phyloP scores from a whole-genome alignment of 345 rosid species.

The Brassica juncea region DNA sequence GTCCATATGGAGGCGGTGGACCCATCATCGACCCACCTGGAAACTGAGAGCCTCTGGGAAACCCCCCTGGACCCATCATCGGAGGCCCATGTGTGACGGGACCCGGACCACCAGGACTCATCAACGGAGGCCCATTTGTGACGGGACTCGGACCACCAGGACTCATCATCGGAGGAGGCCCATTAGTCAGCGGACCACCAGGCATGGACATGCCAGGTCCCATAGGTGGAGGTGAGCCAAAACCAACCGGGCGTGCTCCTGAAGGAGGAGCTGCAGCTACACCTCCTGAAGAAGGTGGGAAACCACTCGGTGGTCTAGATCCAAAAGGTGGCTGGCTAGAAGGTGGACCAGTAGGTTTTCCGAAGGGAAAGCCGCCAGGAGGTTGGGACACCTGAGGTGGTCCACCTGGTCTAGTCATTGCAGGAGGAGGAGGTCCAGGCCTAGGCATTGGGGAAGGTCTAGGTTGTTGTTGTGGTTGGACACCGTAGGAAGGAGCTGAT shows the following conservation, averaged over 20 bases:
- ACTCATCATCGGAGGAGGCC: constrained; percentile 31
- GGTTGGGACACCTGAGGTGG: constrained; percentile 50
- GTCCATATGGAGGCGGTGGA: constrained; percentile 34
- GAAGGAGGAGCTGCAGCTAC: constrained; percentile 30
- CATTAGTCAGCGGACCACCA: constrained; percentile 26
- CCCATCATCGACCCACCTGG: constrained; percentile 29
- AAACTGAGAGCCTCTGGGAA: constrained; percentile 33
- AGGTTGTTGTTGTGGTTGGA: constrained; percentile 30
- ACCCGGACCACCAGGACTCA: constrained; percentile 29
- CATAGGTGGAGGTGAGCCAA: constrained; percentile 41
- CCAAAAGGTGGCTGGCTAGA: constrained; percentile 57
- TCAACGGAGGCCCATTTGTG: constrained; percentile 25
- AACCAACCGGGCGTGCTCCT: constrained; percentile 37
- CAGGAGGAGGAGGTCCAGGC: constrained; percentile 60
- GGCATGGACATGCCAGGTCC: constrained; percentile 28
- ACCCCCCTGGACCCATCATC: constrained; percentile 27
- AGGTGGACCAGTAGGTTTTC: constrained; percentile 58
- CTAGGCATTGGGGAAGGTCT: constrained; percentile 62
- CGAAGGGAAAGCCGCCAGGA: constrained; percentile 47
- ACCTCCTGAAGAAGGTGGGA: constrained; percentile 22
- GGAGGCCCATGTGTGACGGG: constrained; percentile 32
- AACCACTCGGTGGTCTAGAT: constrained; percentile 30
- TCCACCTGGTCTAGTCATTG: constrained; percentile 49
- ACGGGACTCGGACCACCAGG: constrained; percentile 23
- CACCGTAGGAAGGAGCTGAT: constrained; percentile 46